Base-by-base conservation (phyloP, 148 eudicot genomes). In the Heliosperma pusillum region DNA sequence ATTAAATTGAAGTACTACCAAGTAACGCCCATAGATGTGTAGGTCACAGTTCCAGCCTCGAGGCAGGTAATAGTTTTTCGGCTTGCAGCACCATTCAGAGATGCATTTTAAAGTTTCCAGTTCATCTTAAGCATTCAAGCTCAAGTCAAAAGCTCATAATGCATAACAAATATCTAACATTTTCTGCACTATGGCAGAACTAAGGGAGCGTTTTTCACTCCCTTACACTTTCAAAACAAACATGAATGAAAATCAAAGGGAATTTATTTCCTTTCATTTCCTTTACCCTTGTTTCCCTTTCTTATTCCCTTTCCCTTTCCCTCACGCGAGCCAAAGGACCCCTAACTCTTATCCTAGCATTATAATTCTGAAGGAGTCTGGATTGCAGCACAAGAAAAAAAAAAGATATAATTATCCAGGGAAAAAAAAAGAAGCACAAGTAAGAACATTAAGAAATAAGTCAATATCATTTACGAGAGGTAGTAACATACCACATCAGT, bases 401-500 rank as follows among this genome's bases (percentile, higher is more conserved):
- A 6, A 13, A 65, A 10, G 27, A 21, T 59, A 5, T 30, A 2
- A n/a, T 76, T 7, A 66, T 24, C 29, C 17, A 40, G 57, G n/a
- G n/a, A n/a, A n/a, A 21, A 27, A 62, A 0, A 36, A 40, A 10
- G 0, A 61, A 70, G 66, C 66, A 52, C 61, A 36, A 64, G 53
- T 69, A 36, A 64, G 53, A 47, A 15, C 53, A 11, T 47, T 47
- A 47, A 47, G 40, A 69, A 26, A 40, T 5, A 57, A 63, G 75
- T 15, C 33, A 13, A 12, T 15, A 63, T 30, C 13, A 78, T 29
- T 76, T 57, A 66, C 7, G 22, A 42, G 55, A 50, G 72, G 50
- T 21, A 56, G 53, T 52, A 74, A 45, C 87, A 72, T 89, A 94
- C 98, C 91, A 89, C 88, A 63, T 91, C 88, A 30, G 97, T 89